A percentile compares a stretch with the other conserved stretches of the same genome.
Evolutionary conservation across 306 rosid species (phyloP).

Genomic region (Gleditsia sinensis): DNA sequence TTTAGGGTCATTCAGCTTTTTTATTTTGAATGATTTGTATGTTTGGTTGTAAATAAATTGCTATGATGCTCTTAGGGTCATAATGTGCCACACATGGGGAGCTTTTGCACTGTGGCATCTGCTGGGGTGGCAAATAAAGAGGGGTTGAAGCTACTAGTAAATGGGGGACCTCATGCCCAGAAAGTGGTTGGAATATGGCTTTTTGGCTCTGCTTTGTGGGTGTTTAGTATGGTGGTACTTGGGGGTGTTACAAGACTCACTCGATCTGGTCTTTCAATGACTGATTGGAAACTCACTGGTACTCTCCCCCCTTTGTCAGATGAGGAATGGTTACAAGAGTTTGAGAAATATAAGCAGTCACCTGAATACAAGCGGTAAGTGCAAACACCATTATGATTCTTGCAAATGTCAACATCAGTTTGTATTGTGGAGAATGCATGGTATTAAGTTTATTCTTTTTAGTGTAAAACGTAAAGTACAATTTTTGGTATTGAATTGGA

Average conservation of each 20-base stretch:
- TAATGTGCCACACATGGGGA: constrained; percentile 42
- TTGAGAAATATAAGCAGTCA: constrained; percentile 82
- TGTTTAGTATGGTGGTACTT: constrained; percentile 87
- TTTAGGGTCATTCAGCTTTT: background rate
- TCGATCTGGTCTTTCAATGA: constrained; percentile 93
- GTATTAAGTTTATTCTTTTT: background rate
- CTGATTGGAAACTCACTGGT: constrained; percentile 91
- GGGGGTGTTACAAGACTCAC: constrained; percentile 90
- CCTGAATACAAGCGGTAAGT: constrained; percentile 84
- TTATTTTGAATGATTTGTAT: background rate
- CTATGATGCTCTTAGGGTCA: constrained; percentile 49
- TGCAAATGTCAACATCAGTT: background rate
- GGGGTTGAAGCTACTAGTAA: constrained; percentile 70
- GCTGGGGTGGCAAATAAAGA: constrained; percentile 45
- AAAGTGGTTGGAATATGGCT: constrained; percentile 89
- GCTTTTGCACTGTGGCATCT: constrained; percentile 51
- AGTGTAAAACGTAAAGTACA: too few species aligned
- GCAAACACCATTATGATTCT: background rate
- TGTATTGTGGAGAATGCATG: constrained; percentile 2
- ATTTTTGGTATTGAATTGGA: background rate
- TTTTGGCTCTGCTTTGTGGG: constrained; percentile 91
- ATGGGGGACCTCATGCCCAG: constrained; percentile 69
- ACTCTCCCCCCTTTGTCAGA: constrained; percentile 69
- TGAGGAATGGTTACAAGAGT: constrained; percentile 73
- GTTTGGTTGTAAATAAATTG: constrained; percentile 14